Evolutionary conservation across 305 asterid genomes (phyloP).

Genomic region (Fraxinus platypoda): DNA sequence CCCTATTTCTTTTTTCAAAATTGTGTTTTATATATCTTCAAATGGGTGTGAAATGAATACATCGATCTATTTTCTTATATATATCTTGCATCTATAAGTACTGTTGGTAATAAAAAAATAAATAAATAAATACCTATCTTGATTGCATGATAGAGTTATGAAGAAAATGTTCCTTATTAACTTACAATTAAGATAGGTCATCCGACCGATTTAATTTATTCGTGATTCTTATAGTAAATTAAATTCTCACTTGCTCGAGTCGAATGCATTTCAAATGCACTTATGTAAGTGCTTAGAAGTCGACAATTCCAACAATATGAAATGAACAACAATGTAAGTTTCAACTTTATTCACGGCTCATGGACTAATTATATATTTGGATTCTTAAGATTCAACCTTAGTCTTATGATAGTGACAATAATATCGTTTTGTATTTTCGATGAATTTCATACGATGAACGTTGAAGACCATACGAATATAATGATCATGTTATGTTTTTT

Average conservation of each 20-base stretch:
- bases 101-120: neutral
- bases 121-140: no score
- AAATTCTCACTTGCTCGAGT: neutral
- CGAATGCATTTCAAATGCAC: neutral
- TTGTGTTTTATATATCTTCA: neutral
- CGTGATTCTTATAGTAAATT: no score
- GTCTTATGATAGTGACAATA: neutral
- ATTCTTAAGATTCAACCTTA: neutral
- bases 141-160: neutral
- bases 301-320: neutral
- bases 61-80: neutral
- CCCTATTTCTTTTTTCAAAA: neutral
- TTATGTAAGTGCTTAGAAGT: neutral
- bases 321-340: neutral
- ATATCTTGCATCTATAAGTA: neutral
- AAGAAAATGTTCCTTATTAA: no score
- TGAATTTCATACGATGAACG: neutral
- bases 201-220: neutral
- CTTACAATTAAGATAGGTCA: no score
- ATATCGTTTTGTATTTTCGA: no score
- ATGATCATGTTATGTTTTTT: no score
- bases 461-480: no score
- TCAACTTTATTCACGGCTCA: neutral
- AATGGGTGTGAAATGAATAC: neutral
- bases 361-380: neutral